phyloP scores from a whole-genome alignment of 2,329 filamentous ascomycete species.

The Fusarium longipes region DNA sequence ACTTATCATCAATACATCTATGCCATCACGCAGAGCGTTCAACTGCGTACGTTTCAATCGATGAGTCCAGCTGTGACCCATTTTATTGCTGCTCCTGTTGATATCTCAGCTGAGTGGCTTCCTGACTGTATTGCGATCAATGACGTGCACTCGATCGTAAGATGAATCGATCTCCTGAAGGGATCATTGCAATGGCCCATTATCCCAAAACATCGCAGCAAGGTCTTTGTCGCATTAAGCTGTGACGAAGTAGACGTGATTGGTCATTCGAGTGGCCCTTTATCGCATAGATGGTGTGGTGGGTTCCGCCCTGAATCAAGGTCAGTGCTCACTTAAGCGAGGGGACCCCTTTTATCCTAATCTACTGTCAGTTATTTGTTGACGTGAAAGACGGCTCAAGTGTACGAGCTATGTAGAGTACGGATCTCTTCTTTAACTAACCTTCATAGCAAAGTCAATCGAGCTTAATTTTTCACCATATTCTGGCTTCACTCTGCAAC shows the following conservation, averaged over 20 bases:
- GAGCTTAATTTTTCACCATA: too few species aligned
- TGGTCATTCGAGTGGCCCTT: neutral
- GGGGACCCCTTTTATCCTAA: too few species aligned
- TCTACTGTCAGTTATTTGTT: too few species aligned
- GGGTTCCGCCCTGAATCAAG: too few species aligned
- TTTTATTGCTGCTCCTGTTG: neutral
- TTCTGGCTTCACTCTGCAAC: too few species aligned
- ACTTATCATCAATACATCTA: neutral
- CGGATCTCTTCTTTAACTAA: too few species aligned
- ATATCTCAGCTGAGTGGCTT: neutral
- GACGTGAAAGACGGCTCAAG: too few species aligned
- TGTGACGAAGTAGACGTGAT: neutral
- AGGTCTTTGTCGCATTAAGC: neutral
- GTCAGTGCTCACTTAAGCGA: too few species aligned
- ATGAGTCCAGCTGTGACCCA: too few species aligned
- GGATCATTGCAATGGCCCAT: neutral
- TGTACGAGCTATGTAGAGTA: too few species aligned
- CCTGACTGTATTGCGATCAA: neutral
- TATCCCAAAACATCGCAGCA: neutral
- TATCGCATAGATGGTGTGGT: neutral
- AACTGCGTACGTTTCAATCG: too few species aligned
- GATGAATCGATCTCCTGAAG: neutral
- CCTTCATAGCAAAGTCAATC: too few species aligned
- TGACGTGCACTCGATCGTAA: neutral
- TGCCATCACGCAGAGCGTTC: neutral